Evolutionary conservation across 2,329 filamentous ascomycete genomes (phyloP), one percentile per base, ranked within the genome.

Genomic region (Fusarium continuum): DNA sequence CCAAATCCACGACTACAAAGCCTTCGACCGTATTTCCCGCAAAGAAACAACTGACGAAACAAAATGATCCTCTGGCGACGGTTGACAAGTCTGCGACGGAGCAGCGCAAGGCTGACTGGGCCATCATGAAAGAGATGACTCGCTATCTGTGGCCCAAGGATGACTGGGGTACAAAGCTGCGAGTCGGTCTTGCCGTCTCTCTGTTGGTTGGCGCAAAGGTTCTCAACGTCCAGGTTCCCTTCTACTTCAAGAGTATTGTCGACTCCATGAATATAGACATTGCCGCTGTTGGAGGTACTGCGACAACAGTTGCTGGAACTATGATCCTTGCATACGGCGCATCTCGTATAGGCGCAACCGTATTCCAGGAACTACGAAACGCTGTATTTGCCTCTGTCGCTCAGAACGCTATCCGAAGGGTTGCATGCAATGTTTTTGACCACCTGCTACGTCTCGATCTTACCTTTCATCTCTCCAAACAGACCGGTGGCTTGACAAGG

Each of bases 191-290:
- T 41, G 93, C 94, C n/a, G 84, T 99, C 4, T 87, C 84, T 8
- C 79, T 99, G 62, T 83, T 99, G 31, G 79, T 99, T 19, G 92
- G 93, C 56, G 92, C 93, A 74, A 99, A 99, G 83, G 87, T 96
- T 43, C 82, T 99, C 72, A 99, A 98, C 76, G 95, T 99, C 14
- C 93, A 99, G 80, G 92, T 99, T 40, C 95, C 95, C 0, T 99
- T 99, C 75, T 99, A 97, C 82, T 99, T 99, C 82, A 98, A 98
- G 82, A 93, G 82, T 76, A 98, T 99, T 65, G 92, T 99, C 35
- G 96, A 99, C 76, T 88, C 92, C 17, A 97, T 99, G 92, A 99
- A 99, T 75, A 86, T 99, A 68, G 95, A 99, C 76, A 89, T 97
- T 74, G 85, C 87, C n/a, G 84, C 90, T 14, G 80, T 91, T 6